phyloP scores from a whole-genome alignment of 257 asterid species.

The Parsonsia alboflavescens region DNA sequence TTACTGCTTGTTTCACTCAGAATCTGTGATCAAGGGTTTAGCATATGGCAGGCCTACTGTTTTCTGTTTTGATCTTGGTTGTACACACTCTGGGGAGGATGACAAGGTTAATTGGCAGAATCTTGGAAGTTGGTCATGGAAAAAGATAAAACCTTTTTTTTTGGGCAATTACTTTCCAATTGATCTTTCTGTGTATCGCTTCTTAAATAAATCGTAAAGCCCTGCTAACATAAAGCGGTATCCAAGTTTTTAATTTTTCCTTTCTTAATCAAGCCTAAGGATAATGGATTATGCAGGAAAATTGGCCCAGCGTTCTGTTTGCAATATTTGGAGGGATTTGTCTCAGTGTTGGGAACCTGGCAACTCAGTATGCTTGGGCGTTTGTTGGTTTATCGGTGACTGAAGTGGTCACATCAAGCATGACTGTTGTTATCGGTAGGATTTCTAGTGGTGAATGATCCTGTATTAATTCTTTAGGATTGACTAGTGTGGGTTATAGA shows the following conservation, averaged over 20 bases:
- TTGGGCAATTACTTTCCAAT: not conserved
- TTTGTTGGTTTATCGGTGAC: slow-evolving; percentile 91
- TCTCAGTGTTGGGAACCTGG: slow-evolving; percentile 81
- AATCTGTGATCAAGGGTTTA: not conserved
- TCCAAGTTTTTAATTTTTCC: not conserved
- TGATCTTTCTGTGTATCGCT: not conserved
- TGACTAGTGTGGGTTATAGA: not conserved
- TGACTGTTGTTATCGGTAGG: slow-evolving; percentile 87
- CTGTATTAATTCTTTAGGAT: not conserved
- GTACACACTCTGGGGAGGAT: not conserved
- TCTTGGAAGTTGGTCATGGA: not conserved
- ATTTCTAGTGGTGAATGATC: slow-evolving; percentile 3
- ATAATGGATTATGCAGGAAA: slow-evolving; percentile 52
- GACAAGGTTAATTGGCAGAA: not conserved
- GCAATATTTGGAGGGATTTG: slow-evolving; percentile 91
- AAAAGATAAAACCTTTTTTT: too few relatives aligned
- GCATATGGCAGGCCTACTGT: not conserved
- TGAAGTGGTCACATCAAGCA: slow-evolving; percentile 76
- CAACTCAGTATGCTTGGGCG: slow-evolving; percentile 97
- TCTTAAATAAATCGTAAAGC: not conserved
- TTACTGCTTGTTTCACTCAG: not conserved
- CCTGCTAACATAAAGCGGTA: not conserved
- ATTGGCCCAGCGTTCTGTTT: slow-evolving; percentile 74
- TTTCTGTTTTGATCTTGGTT: not conserved
- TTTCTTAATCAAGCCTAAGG: not conserved